Evolutionary conservation across 345 rosid genomes (phyloP).

Genomic region (Melastoma malabathricum): DNA sequence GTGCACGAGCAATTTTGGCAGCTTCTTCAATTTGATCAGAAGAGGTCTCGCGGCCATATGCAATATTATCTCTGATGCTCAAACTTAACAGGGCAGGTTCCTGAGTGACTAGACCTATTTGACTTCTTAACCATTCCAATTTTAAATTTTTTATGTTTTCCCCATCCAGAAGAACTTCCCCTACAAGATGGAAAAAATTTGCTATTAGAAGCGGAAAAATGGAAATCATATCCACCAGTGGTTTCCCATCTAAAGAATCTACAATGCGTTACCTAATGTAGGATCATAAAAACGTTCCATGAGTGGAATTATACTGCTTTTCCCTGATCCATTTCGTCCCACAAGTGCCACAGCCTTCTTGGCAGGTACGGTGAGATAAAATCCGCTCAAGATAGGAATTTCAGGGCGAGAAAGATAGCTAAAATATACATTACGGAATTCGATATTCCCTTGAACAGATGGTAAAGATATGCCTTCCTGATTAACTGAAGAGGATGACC

Average conservation of each 20-base stretch:
- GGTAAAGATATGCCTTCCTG: conserved; percentile 54
- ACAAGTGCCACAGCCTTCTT: conserved; percentile 96
- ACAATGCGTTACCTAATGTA: conserved; percentile 47
- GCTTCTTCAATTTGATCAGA: conserved; percentile 89
- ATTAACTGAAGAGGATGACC: conserved; percentile 67
- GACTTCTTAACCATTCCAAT: conserved; percentile 88
- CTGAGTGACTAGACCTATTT: conserved; percentile 95
- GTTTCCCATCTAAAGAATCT: too few relatives aligned
- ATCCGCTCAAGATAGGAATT: conserved; percentile 93
- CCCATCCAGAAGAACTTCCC: conserved; percentile 97
- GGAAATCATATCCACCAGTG: not conserved
- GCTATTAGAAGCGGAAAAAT: conserved; percentile 6
- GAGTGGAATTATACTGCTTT: conserved; percentile 96
- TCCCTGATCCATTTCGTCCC: conserved; percentile 99
- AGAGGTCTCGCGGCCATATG: conserved; percentile 77
- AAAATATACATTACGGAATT: conserved; percentile 95
- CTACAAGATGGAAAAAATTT: conserved; percentile 36
- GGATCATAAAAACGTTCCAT: conserved; percentile 99
- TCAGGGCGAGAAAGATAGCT: conserved; percentile 98
- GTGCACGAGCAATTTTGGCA: conserved; percentile 90
- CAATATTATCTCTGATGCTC: conserved; percentile 79
- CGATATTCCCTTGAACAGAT: conserved; percentile 80
- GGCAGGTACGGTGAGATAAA: conserved; percentile 96
- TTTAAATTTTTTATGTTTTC: conserved; percentile 84
- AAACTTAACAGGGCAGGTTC: conserved; percentile 91